These are phyloP conservation scores for Corrigiola litoralis DNA, from an alignment of 179 eudicot species.

Conservation along the genomic window DNA sequence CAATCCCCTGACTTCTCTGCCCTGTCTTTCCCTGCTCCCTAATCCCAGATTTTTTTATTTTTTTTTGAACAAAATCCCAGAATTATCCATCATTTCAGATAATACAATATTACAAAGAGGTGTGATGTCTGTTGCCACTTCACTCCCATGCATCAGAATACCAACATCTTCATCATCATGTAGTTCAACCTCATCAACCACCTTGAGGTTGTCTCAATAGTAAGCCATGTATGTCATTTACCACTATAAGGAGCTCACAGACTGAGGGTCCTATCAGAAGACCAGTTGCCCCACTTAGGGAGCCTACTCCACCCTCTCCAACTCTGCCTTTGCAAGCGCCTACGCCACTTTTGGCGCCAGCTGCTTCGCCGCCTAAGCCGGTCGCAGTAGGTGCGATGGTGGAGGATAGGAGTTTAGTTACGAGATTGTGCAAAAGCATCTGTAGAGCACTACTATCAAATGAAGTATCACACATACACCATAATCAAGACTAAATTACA, in stretches of 20 bases:
- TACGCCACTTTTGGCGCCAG: slow-evolving; percentile 15
- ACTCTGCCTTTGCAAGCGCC: slow-evolving; percentile 35
- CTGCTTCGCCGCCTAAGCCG: no score
- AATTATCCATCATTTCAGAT: no score
- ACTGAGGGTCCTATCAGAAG: slow-evolving; percentile 88
- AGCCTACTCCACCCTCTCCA: slow-evolving; percentile 25
- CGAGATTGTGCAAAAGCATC: no score
- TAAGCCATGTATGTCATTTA: slow-evolving; percentile 30
- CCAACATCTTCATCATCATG: slow-evolving; percentile 31
- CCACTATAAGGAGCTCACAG: slow-evolving; percentile 58
- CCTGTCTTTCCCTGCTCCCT: not conserved
- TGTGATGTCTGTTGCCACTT: slow-evolving; percentile 57
- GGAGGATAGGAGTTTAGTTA: slow-evolving; percentile 44
- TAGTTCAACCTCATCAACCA: slow-evolving; percentile 34
- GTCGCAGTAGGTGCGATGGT: not conserved
- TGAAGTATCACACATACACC: no score
- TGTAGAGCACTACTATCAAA: no score
- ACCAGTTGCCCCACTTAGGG: slow-evolving; percentile 49
- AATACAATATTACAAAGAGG: not conserved
- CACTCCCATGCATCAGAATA: slow-evolving; percentile 49
- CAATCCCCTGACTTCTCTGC: not conserved
- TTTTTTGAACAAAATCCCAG: no score
- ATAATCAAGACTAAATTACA: no score
- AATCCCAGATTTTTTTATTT: not conserved
- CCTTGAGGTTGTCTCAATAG: slow-evolving; percentile 28